Base-by-base conservation (phyloP, 306 rosid genomes). In the Inga leiocalycina region DNA sequence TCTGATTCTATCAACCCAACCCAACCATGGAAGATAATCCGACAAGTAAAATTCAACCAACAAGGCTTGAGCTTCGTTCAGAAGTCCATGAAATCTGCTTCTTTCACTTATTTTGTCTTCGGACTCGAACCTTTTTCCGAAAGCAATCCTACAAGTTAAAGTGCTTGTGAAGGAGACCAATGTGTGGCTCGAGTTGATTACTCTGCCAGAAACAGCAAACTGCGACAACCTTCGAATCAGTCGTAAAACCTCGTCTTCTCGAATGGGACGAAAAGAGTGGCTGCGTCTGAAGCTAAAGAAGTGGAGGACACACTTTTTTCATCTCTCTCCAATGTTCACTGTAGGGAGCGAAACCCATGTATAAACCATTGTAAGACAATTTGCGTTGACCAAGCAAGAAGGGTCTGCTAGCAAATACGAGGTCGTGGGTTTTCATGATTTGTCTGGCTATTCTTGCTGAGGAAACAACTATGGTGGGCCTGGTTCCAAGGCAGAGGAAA, bases 401-500 rank as follows among this genome's bases (percentile, higher is more conserved):
- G 7, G 62, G 62, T 56, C 62, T 56, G 62, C 22, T 56, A 20
- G 62, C 62, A 20, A 56, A 56, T 56, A 56, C 24, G 27, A 56
- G 62, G 62, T 56, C 62, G 62, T 56, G 27, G 62, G 27, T 56
- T 20, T 56, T 19, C 62, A 56, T 56, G 22, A 56, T 27, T 20
- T 56, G 62, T 56, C 24, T 56, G 11, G 62, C 62, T 56, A 56
- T 49, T 56, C 19, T 83, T 5, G 87, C 43, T 0, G 89, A 86
- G 22, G 89, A 86, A 80, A 86, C 30, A 0, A 87, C 77, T 2
- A 87, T 8, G 76, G 84, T 49, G 75, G 79, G 81, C 0, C 43
- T 27, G 4, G 56, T 0, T 10, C 89, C 90, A 0, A 90, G 75
- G 8, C 71, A 79, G 4, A 92, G 39, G 7, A 71, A 78, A 88